Evolutionary conservation across 2,329 filamentous ascomycete species (phyloP), one percentile per base, ranked within the genome.

Genomic region (Zopfia rhizophila): DNA sequence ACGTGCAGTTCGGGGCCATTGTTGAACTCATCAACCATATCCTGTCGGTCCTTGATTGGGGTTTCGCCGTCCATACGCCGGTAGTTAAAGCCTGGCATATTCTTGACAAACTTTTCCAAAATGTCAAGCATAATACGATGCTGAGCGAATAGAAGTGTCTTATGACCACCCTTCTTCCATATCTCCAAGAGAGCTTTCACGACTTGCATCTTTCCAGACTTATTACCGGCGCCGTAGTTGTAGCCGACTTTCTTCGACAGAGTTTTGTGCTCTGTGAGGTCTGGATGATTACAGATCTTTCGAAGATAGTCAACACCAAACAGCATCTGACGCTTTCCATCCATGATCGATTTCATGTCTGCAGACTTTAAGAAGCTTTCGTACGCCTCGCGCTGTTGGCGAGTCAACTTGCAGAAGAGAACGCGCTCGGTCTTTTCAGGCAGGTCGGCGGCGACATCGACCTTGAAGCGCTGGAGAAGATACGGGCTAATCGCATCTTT

Each of bases 261-360:
- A 1, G 77, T 74, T 58, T 82, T 83, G 59, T 86, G 89, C 58
- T 94, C 86, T 2, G 88, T 76, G 1, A 99, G 78, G 73, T 99
- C 94, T 0, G 95, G 94, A 62, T 99, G 95, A 54, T 99, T 99
- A 77, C 93, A 97, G 42, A 99, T 93, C 72, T 99, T 99, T 38
- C 94, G 87, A 27, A 99, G 77, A 18, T 92, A 88, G 60, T 97
- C 92, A 53, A 99, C 91, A 6, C 93, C 94, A 60, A 88, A 96
- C 1, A 99, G 78, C 2, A 91, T 88, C 63, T 96, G 89, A 3
- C 87, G 82, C 49, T 84, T 88, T 27, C 86, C 85, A 33, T 81
- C 84, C 28, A 93, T 72, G 44, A 97, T 96, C 0, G 88, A 85
- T n/a, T 81, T 83, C 80, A 97, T 91, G 31, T 96, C 91, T 28